These are phyloP conservation scores for Trifolium pratense DNA, from an alignment of 306 rosid species.

Conservation along the genomic window DNA sequence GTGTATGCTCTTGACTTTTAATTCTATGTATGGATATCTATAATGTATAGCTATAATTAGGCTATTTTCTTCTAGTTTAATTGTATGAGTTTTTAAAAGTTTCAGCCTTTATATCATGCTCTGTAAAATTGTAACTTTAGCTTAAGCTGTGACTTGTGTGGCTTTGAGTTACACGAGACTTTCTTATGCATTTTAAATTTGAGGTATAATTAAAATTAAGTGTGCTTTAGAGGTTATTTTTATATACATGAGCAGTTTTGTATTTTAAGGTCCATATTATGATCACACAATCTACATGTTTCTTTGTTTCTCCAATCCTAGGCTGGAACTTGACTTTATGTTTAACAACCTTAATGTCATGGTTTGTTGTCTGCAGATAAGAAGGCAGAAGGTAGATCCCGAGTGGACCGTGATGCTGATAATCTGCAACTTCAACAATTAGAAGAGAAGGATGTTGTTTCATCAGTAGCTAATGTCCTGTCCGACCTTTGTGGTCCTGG, in stretches of 20 bases:
- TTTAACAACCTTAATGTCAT: slow-evolving; percentile 14
- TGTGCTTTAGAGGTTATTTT: slow-evolving; percentile 17
- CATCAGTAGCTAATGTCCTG: slow-evolving; percentile 95
- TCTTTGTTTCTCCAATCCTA: not conserved
- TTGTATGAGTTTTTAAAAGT: not conserved
- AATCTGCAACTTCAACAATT: slow-evolving; percentile 83
- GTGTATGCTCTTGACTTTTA: too few relatives aligned
- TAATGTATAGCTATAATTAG: not conserved
- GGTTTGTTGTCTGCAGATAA: slow-evolving; percentile 64
- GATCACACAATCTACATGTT: not conserved
- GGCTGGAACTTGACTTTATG: slow-evolving; percentile 7
- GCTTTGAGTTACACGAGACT: not conserved
- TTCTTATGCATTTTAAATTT: slow-evolving; percentile 6
- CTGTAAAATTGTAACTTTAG: slow-evolving; percentile 1
- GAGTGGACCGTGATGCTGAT: slow-evolving; percentile 88
- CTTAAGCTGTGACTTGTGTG: not conserved
- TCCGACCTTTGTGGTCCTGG: slow-evolving; percentile 99
- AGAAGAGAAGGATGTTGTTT: slow-evolving; percentile 99
- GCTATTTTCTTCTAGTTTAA: slow-evolving; percentile 9
- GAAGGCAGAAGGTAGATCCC: slow-evolving; percentile 85
- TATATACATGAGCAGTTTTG: not conserved
- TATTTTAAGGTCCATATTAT: not conserved
- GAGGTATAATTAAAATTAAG: not conserved
- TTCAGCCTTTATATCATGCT: not conserved
- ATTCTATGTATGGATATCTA: too few relatives aligned